Evolutionary conservation across 202 grass and related monocot species (phyloP), one percentile per base, ranked within the genome.

Genomic region (Hordeum pubiflorum): DNA sequence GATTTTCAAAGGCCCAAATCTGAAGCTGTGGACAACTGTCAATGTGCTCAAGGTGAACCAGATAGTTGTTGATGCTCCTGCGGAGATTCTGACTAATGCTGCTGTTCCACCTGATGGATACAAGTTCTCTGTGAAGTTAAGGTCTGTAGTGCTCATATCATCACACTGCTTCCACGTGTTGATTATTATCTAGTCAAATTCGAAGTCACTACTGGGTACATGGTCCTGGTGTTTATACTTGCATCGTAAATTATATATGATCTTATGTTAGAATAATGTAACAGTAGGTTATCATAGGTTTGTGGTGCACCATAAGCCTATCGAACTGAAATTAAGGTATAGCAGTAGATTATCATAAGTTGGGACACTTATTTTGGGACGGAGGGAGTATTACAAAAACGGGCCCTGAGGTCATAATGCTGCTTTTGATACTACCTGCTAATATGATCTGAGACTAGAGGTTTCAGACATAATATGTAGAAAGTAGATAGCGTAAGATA

Each of bases 11-110:
- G 87, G 77, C 58, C 87, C 56, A 77, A 87, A 91, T 59, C 50
- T 91, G 33, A 97, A 97, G 76, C 81, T 97, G 74, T 81, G 88
- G 78, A 97, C 91, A 58, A 78, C 79, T 21, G 79, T 88, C n/a
- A 81, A 82, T 29, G 89, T 97, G 24, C 81, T 85, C 72, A 97
- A 93, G 34, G 89, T 97, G 64, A 86, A 88, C 50, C 67, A 90
- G 64, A 91, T 97, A 78, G 74, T 86, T 68, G 66, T 97, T 86
- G 87, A 87, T 86, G 78, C 89, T 75, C 85, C 91, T 86, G 34
- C 46, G 0, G 84, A 91, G 84, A 88, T 73, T 4, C 68, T 97
- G 79, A 89, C 91, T 37, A 97, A 97, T 84, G 85, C 82, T 84
- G 84, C 56, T 77, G 82, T 69, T 48, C 68, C 87, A 84, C 66